Percentiles rank a stretch among this genome's conserved stretches.
These are phyloP conservation scores for Catenaria anguillulae DNA, from an alignment of 371 early-diverging fungal genomes.

Conservation along the genomic window DNA sequence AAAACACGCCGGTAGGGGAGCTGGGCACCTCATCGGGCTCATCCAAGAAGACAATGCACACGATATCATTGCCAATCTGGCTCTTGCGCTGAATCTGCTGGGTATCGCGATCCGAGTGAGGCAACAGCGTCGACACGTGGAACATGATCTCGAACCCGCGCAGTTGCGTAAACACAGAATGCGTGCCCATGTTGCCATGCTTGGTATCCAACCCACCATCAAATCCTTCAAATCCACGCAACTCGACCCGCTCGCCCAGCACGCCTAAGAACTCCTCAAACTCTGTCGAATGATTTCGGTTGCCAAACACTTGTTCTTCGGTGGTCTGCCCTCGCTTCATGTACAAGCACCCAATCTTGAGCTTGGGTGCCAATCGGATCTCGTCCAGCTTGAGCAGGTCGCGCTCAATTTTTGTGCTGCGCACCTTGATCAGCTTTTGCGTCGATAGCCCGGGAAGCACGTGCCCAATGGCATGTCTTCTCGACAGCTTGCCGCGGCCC, in stretches of 20 bases:
- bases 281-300: slow-evolving; percentile 13
- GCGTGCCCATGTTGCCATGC: neutral
- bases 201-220: slow-evolving; percentile 22
- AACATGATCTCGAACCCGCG: slow-evolving; percentile 22
- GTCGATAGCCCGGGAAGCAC: slow-evolving; percentile 17
- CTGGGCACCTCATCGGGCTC: neutral
- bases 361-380: slow-evolving; percentile 11
- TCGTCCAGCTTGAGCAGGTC: slow-evolving; percentile 21
- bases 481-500: slow-evolving; percentile 7
- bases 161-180: slow-evolving; percentile 8
- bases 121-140: slow-evolving; percentile 27
- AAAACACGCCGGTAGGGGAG: neutral
- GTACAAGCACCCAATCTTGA: slow-evolving; percentile 25
- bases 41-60: neutral
- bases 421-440: slow-evolving; percentile 15
- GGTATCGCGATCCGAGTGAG: slow-evolving; percentile 14
- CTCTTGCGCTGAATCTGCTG: slow-evolving; percentile 28
- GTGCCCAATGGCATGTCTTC: slow-evolving; percentile 12
- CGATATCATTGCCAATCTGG: slow-evolving; percentile 22
- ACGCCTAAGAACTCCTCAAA: slow-evolving; percentile 17
- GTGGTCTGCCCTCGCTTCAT: slow-evolving; percentile 17
- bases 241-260: slow-evolving; percentile 16
- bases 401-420: slow-evolving; percentile 11
- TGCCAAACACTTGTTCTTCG: slow-evolving; percentile 25
- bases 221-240: slow-evolving; percentile 19